A percentile compares a stretch with the other conserved stretches of the same genome.
Evolutionary conservation across 495 filamentous ascomycete genomes (phyloP).

Genomic region (Cladorrhinum samala): DNA sequence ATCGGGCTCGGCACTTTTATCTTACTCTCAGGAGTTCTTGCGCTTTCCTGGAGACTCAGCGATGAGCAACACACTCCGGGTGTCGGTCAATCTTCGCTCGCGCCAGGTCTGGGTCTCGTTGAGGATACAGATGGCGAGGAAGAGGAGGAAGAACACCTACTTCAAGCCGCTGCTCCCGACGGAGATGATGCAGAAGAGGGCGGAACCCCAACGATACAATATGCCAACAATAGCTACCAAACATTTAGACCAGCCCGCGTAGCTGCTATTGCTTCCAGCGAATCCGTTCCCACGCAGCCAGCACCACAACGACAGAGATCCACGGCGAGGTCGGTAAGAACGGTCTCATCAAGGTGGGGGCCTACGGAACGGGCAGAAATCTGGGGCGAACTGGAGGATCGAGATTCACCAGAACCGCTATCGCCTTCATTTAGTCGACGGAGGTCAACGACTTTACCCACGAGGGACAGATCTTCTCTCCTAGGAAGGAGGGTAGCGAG

Average conservation of each 20-base stretch:
- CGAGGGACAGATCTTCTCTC: constrained; percentile 20
- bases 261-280: constrained; percentile 3
- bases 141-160: constrained; percentile 35
- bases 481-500: constrained; percentile 22
- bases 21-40: constrained; percentile 80
- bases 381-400: constrained; percentile 61
- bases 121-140: constrained; percentile 58
- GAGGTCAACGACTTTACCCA: constrained; percentile 34
- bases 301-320: constrained; percentile 16
- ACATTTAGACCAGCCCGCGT: constrained; percentile 33
- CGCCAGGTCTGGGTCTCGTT: constrained; percentile 64
- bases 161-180: constrained; percentile 33
- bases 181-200: constrained; percentile 34
- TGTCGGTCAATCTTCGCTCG: constrained; percentile 54
- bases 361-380: constrained; percentile 59
- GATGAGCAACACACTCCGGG: constrained; percentile 57
- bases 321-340: constrained; percentile 27
- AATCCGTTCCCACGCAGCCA: background rate
- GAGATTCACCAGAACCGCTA: constrained; percentile 34
- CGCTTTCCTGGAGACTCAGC: constrained; percentile 88
- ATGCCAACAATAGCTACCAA: constrained; percentile 40
- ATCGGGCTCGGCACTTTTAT: constrained; percentile 85
- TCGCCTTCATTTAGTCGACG: constrained; percentile 22
- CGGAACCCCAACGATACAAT: constrained; percentile 20
- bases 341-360: constrained; percentile 37